Base-by-base conservation (phyloP, 2,329 filamentous ascomycete species). In the Epichloe brachyelytri region DNA sequence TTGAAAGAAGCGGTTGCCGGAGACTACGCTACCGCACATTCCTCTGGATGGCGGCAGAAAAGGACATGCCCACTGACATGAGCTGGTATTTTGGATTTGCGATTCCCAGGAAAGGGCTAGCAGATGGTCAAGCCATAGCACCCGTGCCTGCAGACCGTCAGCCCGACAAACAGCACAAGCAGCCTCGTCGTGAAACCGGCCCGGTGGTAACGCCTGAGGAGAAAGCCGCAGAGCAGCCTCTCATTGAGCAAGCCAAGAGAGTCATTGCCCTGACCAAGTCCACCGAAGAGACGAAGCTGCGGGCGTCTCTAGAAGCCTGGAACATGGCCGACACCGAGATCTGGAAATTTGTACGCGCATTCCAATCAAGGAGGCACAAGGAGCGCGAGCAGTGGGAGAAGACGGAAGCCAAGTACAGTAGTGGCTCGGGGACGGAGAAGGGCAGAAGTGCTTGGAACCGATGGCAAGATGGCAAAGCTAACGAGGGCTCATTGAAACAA, bases 1-100 rank as follows among this genome's bases (percentile, higher is more conserved):
- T 82, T 96, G 65, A 96, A 97, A 66, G 83, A 90, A 57, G 79
- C 82, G 3, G 82, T 96, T 5, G 91, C 87, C 3, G 79, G 82
- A 15, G 78, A 84, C 14, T 75, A 76, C 53, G 78, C 78, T 15
- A 70, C 76, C 1, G 73, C 80, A 0, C 81, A 80, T 57, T 82
- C 83, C 72, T 96, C 19, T 96, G 90, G 90, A 71, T 95, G 19
- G 85, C 83, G 0, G 86, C 87, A n/a, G 79, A 84, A 60, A 70
- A 71, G 43, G 68, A 71, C 15, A 68, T 83, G 7, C 80, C 84
- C 3, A 65, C 77, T n/a, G 85, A 93, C 56, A 71, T 95, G 2
- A 85, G 91, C 62, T 97, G 89, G 88, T 78, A 85, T 58, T 88
- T 97, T 63, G 93, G 91, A 50, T 97, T 97, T 66, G 72, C 75